A percentile compares a stretch with the other conserved stretches of the same genome.
Evolutionary conservation across 495 filamentous ascomycete genomes (phyloP).

Genomic region (Cairneyella variabilis): DNA sequence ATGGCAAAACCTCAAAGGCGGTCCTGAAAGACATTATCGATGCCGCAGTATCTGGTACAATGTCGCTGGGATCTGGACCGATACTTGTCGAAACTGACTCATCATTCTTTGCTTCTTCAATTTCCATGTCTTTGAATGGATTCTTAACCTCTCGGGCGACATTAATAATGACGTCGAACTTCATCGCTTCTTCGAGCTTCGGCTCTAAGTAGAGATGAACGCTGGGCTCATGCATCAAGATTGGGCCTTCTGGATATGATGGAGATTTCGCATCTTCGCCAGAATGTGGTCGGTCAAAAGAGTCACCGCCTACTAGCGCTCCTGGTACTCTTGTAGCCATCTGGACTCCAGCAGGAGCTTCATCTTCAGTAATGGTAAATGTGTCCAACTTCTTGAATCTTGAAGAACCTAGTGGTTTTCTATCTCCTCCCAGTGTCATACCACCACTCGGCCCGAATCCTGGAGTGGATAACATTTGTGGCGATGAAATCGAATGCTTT

Average conservation of each 20-base stretch:
- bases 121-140: conserved; percentile 59
- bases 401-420: conserved; percentile 43
- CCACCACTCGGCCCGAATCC: conserved; percentile 49
- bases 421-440: conserved; percentile 50
- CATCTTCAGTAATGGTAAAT: conserved; percentile 66
- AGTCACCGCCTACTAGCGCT: conserved; percentile 36
- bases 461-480: conserved; percentile 49
- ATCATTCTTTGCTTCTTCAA: conserved; percentile 20
- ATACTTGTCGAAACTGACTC: conserved; percentile 6
- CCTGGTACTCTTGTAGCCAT: conserved; percentile 47
- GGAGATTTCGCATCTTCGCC: conserved; percentile 79
- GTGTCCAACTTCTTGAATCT: conserved; percentile 31
- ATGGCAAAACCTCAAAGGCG: conserved; percentile 57
- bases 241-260: conserved; percentile 88
- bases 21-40: conserved; percentile 69
- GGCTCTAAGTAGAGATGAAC: conserved; percentile 92
- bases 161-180: conserved; percentile 92
- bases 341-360: conserved; percentile 64
- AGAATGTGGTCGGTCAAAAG: conserved; percentile 44
- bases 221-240: conserved; percentile 89
- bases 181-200: conserved; percentile 73
- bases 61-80: conserved; percentile 40
- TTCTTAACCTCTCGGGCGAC: conserved; percentile 93
- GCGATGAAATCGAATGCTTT: conserved; percentile 53
- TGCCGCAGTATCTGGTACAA: conserved; percentile 64